phyloP scores from a whole-genome alignment of 116 monocot genomes.

The Thalassia testudinum region DNA sequence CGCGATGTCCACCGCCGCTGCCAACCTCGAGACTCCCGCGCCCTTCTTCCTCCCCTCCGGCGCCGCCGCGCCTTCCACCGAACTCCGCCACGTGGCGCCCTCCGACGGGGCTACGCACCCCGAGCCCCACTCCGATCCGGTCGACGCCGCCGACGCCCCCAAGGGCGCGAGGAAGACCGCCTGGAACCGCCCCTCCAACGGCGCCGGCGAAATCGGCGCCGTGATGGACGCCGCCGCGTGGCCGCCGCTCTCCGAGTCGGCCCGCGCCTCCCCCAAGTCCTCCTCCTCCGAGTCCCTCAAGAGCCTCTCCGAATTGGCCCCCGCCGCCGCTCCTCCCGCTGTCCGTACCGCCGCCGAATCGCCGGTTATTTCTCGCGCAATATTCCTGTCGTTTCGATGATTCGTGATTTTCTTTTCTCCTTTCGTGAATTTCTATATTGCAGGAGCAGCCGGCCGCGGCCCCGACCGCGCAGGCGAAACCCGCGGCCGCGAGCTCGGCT shows the following conservation, averaged over 20 bases:
- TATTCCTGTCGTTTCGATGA: not conserved
- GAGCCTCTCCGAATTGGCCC: not conserved
- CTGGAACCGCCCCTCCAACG: slow-evolving; percentile 28
- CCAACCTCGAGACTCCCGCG: no score
- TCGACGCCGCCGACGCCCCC: not conserved
- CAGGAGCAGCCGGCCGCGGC: not conserved
- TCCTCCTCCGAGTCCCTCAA: slow-evolving; percentile 2
- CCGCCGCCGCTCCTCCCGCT: not conserved
- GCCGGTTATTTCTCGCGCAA: not conserved
- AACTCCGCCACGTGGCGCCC: no score
- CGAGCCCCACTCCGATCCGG: no score
- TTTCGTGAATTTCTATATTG: not conserved
- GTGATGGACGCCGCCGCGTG: slow-evolving; percentile 33
- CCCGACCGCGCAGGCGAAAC: not conserved
- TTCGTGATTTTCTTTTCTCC: not conserved
- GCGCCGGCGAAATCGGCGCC: slow-evolving; percentile 10
- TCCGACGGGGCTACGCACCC: no score
- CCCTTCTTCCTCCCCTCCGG: no score
- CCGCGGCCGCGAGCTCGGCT: not conserved
- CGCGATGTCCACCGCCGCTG: no score
- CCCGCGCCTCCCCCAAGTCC: slow-evolving; percentile 28
- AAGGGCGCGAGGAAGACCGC: slow-evolving; percentile 20
- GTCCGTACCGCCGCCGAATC: not conserved
- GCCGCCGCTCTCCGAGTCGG: slow-evolving; percentile 39
- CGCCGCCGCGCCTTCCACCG: no score